Base-by-base conservation (phyloP, 2,329 filamentous ascomycete species). In the Aspergillus melleus region DNA sequence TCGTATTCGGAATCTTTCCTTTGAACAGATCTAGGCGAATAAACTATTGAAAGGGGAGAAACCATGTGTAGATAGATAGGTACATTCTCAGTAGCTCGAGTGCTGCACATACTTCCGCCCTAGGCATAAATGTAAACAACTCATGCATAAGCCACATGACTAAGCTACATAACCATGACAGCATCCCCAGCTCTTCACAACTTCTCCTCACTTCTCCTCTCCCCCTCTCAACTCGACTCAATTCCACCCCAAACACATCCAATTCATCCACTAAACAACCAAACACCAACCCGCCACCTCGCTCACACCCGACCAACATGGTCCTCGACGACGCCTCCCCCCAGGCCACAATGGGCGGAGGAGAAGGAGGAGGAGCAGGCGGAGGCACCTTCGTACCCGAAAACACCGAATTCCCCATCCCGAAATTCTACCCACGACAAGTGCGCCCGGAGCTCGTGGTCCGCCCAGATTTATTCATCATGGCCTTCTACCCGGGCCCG, bases 311-410 rank as follows among this genome's bases (percentile, higher is more conserved):
- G 30, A 24, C n/a, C 60, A 60, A 52, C 42, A 73, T 73, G 71
- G 66, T 62, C n/a, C 59, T 71, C 53, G 64, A 72, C 30, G 61
- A 69, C 47, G 54, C 65, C 53, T 68, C 66, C 1, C 61, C 67
- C 2, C 64, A 70, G 58, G 59, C 36, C 14, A 8, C 36, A 42
- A 42, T 42, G 36, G 36, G 16, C 26, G 26, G 8, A 29, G 26
- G 26, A 29, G 26, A 9, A 29, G 26, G 2, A 29, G 24, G 24
- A 26, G 26, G 3, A 6, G 26, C 6, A 8, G 26, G 26, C 3
- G 32, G 49, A 20, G 19, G 46, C 19, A 57, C 39, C 36, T 46
- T 20, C 49, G 22, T 47, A 3, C 44, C 19, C 19, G 16, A 47
- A 19, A 47, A 29, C 26, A n/a, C 46, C 19, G 22, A 8, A 16